phyloP scores from a whole-genome alignment of 139 green algal species.

The Tetratostichococcus sp. region DNA sequence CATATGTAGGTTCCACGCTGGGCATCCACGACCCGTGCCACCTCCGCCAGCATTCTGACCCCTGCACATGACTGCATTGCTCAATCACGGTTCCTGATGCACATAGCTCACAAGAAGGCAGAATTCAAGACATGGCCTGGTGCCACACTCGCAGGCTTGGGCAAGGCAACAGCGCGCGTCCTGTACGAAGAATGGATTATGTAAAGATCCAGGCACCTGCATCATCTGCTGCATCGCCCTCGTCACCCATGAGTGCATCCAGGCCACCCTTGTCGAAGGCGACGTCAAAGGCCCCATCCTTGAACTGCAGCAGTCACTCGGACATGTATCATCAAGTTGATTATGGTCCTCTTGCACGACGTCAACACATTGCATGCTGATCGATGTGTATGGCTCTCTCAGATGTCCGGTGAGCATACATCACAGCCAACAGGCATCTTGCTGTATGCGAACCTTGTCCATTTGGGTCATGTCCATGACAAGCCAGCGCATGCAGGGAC shows the following conservation, averaged over 20 bases:
- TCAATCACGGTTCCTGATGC: not conserved
- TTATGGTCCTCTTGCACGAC: too few species aligned
- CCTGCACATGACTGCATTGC: not conserved
- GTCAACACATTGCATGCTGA: too few species aligned
- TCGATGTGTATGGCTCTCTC: too few species aligned
- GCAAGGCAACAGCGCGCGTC: too few species aligned
- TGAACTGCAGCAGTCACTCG: conserved; percentile 31
- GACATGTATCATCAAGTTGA: not conserved
- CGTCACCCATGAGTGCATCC: conserved; percentile 59
- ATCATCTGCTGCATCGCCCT: conserved; percentile 5
- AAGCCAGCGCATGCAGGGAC: conserved; percentile 53
- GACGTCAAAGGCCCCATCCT: conserved; percentile 36
- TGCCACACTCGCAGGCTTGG: too few species aligned
- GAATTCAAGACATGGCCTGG: too few species aligned
- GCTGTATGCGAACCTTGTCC: too few species aligned
- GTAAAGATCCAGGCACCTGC: too few species aligned
- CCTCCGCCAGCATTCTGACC: conserved; percentile 23
- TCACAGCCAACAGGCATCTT: too few species aligned
- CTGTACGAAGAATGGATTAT: too few species aligned
- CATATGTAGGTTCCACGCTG: conserved; percentile 33
- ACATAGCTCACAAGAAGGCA: too few species aligned
- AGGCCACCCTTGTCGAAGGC: conserved; percentile 60
- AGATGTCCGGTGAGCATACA: too few species aligned
- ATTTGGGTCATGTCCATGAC: conserved; percentile 61
- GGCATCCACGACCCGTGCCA: conserved; percentile 21